Conservation (phyloP, 768 basidiomycete species). For the Suillus spraguei region DNA sequence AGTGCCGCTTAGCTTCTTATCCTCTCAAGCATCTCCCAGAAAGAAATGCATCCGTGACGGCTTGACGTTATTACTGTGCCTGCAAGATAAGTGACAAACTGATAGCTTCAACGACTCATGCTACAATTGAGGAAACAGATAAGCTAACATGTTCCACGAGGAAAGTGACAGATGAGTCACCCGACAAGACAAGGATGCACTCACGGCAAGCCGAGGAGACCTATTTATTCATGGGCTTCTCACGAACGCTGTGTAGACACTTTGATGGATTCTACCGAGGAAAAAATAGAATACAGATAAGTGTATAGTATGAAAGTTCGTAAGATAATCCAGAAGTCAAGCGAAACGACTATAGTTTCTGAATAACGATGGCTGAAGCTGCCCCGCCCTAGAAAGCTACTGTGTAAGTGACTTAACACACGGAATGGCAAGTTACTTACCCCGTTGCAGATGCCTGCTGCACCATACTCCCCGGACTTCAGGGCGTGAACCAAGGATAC, state of each 20-base stretch:
- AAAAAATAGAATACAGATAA: slow-evolving; percentile 6
- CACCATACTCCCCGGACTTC: slow-evolving; percentile 90
- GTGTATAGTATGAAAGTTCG: slow-evolving; percentile 21
- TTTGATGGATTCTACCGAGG: slow-evolving; percentile 14
- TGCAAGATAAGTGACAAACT: slow-evolving; percentile 14
- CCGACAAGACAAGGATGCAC: slow-evolving; percentile 4
- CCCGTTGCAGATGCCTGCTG: slow-evolving; percentile 96
- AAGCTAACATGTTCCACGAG: slow-evolving; percentile 20
- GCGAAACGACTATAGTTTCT: slow-evolving; percentile 63
- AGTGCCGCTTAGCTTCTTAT: slow-evolving; percentile 13
- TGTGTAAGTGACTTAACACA: slow-evolving; percentile 19
- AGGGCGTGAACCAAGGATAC: slow-evolving; percentile 93
- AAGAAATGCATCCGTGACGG: slow-evolving; percentile 14
- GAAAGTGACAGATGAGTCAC: neutral
- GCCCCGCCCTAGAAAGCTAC: slow-evolving; percentile 72
- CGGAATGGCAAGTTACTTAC: slow-evolving; percentile 48
- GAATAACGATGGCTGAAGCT: slow-evolving; percentile 87
- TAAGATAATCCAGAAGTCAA: slow-evolving; percentile 16
- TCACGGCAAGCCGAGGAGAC: slow-evolving; percentile 3
- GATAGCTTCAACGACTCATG: slow-evolving; percentile 3
- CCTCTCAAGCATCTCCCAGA: slow-evolving; percentile 10
- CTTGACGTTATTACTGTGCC: slow-evolving; percentile 2
- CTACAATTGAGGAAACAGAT: slow-evolving; percentile 16
- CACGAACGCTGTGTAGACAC: slow-evolving; percentile 11
- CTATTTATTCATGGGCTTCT: slow-evolving; percentile 13